These are phyloP conservation scores for Perilla frutescens DNA, from an alignment of 257 asterid species.

Conservation along the genomic window DNA sequence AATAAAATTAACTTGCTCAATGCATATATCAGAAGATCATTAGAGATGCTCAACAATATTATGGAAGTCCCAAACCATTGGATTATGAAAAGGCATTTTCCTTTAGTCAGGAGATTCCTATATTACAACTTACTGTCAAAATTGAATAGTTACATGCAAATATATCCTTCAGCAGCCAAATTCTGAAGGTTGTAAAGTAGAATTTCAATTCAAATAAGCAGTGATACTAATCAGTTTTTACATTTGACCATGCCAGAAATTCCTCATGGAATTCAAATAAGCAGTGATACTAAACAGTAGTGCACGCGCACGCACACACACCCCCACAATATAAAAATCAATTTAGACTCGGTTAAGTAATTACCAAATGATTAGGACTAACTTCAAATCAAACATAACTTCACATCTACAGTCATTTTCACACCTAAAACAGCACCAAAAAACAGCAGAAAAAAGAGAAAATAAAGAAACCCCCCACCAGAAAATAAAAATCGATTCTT, in stretches of 20 bases:
- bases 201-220: neutral
- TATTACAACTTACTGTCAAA: neutral
- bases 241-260: neutral
- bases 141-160: neutral
- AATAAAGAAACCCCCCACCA: neutral
- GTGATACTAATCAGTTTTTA: neutral
- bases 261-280: neutral
- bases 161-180: constrained; percentile 3
- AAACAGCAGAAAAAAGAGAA: neutral
- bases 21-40: constrained; percentile 17
- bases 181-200: neutral
- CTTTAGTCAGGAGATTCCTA: neutral
- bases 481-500: neutral
- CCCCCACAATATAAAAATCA: neutral
- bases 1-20: neutral
- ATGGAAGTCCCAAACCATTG: neutral
- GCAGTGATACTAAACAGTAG: too few relatives aligned
- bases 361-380: constrained; percentile 6
- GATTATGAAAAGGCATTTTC: neutral
- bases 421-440: neutral
- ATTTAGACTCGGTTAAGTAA: neutral
- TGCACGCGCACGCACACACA: neutral
- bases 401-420: neutral
- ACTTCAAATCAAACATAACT: neutral
- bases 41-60: neutral